Evolutionary conservation across 2,329 filamentous ascomycete genomes (phyloP), one percentile per base, ranked within the genome.

Genomic region (Monosporascus cannonballus): DNA sequence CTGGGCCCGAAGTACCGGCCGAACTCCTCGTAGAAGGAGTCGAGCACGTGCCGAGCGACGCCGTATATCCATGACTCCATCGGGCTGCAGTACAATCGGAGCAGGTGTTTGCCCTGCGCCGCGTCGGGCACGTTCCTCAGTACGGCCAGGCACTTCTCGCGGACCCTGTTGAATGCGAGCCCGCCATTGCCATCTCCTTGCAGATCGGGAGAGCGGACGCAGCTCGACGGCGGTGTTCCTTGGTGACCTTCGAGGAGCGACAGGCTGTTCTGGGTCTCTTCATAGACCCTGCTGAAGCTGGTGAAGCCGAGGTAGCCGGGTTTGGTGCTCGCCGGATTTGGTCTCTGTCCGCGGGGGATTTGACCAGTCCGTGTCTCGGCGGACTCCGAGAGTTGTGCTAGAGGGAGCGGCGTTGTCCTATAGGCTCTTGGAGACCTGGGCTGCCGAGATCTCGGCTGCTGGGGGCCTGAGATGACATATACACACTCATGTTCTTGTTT

Each of bases 221-320:
- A 50, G 15, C 42, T 17, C 15, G 42, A 6, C 8, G 57, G 46
- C 38, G 55, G 51, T 9, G 53, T 55, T 14, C 47, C 51, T 53
- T 49, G 50, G 15, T 57, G 53, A 38, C 58, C 63, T 49, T 69
- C 63, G 9, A 69, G 59, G 5, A 70, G 64, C 4, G 67, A 70
- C 2, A 75, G 59, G 18, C 67, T 73, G 41, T 68, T 69, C 8
- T 70, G 65, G 1, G 73, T 73, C 52, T 75, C 73, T 22, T 73
- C 70, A 47, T 71, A 72, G 22, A 75, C 71, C 15, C 68, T 65
- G 47, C 65, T 71, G 55, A 72, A 73, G 51, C 72, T 76, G 2
- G 72, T 76, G 57, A 70, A 74, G 50, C 74, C 74, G n/a, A 76
- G 65, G 61, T 75, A 76, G 1, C 74, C 74, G 37, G 61, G 54